Conservation (phyloP, 495 filamentous ascomycete genomes). For the Aspergillus ostianus region DNA sequence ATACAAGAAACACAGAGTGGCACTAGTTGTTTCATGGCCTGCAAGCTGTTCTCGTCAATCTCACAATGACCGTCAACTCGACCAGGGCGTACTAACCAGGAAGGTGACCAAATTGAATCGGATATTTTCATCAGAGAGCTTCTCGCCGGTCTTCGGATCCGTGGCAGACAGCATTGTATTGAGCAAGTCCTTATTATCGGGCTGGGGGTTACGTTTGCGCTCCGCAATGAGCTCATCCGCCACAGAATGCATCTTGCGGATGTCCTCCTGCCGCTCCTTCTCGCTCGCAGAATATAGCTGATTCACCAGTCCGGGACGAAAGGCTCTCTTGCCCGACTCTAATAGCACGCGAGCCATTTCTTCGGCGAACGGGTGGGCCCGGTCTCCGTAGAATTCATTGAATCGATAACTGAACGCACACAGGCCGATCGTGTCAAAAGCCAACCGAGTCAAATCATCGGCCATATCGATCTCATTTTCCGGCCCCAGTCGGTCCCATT, state of each 20-base stretch:
- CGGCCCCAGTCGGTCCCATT: conserved; percentile 69
- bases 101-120: conserved; percentile 72
- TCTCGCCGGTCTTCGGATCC: conserved; percentile 65
- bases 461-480: conserved; percentile 55
- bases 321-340: conserved; percentile 51
- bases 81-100: conserved; percentile 47
- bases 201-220: conserved; percentile 51
- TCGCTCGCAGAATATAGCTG: conserved; percentile 50
- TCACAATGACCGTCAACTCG: no score
- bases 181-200: conserved; percentile 65
- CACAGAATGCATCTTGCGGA: conserved; percentile 52
- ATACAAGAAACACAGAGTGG: conserved; percentile 52
- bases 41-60: no score
- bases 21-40: conserved; percentile 74
- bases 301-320: conserved; percentile 50
- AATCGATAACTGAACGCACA: conserved; percentile 74
- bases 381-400: conserved; percentile 71
- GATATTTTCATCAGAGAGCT: conserved; percentile 60
- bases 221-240: conserved; percentile 58
- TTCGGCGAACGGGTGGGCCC: conserved; percentile 64
- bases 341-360: conserved; percentile 61
- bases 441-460: conserved; percentile 72
- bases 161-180: conserved; percentile 66
- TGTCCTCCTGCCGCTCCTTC: conserved; percentile 56
- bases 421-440: conserved; percentile 69